phyloP scores from a whole-genome alignment of 306 rosid genomes.

The Phaseolus lunatus region DNA sequence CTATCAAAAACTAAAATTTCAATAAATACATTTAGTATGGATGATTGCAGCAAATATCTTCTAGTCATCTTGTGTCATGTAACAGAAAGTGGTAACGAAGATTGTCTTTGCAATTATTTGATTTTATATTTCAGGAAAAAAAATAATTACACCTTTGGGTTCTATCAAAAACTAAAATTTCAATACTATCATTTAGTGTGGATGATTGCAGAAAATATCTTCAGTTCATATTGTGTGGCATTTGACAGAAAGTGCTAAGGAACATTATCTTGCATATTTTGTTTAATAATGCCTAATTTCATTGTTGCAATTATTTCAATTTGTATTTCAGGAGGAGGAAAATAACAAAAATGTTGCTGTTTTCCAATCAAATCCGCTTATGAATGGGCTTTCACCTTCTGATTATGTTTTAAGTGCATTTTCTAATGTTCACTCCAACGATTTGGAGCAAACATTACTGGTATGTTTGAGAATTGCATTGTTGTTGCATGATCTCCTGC shows the following conservation, averaged over 20 bases:
- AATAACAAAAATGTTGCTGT: conserved; percentile 49
- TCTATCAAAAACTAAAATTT: conserved; percentile 12
- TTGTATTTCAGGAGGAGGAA: conserved; percentile 73
- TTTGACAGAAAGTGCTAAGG: not conserved
- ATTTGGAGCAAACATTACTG: conserved; percentile 88
- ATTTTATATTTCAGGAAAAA: conserved; percentile 61
- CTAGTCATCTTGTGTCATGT: not conserved
- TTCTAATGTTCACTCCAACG: conserved; percentile 81
- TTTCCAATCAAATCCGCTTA: conserved; percentile 70
- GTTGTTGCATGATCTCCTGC: conserved; percentile 35
- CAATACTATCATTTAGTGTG: not conserved
- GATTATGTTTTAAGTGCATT: conserved; percentile 81
- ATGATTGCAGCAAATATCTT: not conserved
- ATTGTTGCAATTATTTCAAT: conserved; percentile 31
- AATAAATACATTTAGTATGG: not conserved
- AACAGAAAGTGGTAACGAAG: not conserved
- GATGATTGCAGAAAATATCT: not conserved
- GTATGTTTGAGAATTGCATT: conserved; percentile 54
- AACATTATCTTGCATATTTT: not conserved
- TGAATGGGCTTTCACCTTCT: conserved; percentile 83
- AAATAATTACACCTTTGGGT: conserved; percentile 14
- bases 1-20: conserved; percentile 17
- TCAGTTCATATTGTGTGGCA: conserved; percentile 6
- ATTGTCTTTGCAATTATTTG: conserved; percentile 22
- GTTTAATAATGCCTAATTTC: conserved; percentile 20